Base-by-base conservation (phyloP, 805 yeast genomes). In the Wickerhamiella lipophila region DNA sequence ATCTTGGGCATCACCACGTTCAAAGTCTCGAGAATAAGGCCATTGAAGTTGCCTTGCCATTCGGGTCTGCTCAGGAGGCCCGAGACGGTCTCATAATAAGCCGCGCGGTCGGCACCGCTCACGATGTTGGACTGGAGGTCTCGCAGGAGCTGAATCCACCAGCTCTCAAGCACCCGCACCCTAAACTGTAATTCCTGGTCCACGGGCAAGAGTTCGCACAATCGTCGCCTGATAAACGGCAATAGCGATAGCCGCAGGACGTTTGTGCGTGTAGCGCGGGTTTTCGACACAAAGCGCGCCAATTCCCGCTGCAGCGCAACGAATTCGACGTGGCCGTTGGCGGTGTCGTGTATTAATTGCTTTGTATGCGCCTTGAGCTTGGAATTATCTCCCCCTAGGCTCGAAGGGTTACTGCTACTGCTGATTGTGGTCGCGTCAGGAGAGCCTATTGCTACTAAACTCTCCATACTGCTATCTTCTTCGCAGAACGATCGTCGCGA, bases 1-100 rank as follows among this genome's bases (percentile, higher is more conserved):
- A 78, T 64, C 54, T 73, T 71, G 46, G 65, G 60, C 11, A 81
- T 68, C 48, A 76, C 68, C 55, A 69, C 73, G 44, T 72, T 74
- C 47, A 79, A 63, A 1, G 89, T 80, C 35, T 69, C 66, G n/a
- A 68, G 59, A 22, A 82, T 64, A 19, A 64, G 49, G 13, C 49
- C 39, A 23, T 51, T 58, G 40, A 55, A 62, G 8, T 46, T 50
- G 3, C 53, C 39, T 6, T 47, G 47, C 73, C 73, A 68, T 49
- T 68, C 73, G 2, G 57, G 58, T 2, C 72, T 63, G 41, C 62
- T 50, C 52, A 68, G 50, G 12, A 68, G 42, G 8, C 68, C 61
- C 25, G 68, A 64, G 1, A 69, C 48, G 7, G 68, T 67, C 51
- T 68, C 73, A 38, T 65, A 58, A 52, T 62, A 68, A 3, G 69